Percentiles rank a stretch among this genome's conserved stretches.
Conservation (phyloP, 2,329 filamentous ascomycete genomes). For the Calonectria pseudoreteaudii region DNA sequence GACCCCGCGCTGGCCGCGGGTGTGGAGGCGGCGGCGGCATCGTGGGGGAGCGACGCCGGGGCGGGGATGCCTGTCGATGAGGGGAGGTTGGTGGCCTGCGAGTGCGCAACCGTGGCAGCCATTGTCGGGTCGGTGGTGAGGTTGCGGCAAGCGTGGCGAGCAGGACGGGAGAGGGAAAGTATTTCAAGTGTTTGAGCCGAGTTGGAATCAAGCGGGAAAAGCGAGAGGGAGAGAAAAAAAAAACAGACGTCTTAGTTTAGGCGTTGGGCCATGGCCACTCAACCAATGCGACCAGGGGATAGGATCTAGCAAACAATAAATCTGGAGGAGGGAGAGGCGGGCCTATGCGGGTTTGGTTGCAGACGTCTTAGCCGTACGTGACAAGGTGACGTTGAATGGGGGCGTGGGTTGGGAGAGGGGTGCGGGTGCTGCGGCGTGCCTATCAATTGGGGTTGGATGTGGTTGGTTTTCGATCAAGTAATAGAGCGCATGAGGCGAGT, state of each 20-base stretch:
- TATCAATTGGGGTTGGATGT: slow-evolving; percentile 7
- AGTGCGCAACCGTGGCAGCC: slow-evolving; percentile 49
- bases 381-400: not conserved
- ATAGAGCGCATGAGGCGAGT: not conserved
- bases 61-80: slow-evolving; percentile 39
- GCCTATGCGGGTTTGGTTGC: slow-evolving; percentile 4
- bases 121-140: slow-evolving; percentile 28
- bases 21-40: slow-evolving; percentile 14
- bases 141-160: not conserved
- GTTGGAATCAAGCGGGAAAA: not conserved
- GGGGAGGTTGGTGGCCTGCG: slow-evolving; percentile 43
- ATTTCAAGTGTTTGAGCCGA: not conserved
- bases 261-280: slow-evolving; percentile 31
- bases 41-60: slow-evolving; percentile 34
- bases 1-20: slow-evolving; percentile 32
- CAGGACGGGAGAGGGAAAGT: not conserved
- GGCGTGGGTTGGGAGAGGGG: not conserved
- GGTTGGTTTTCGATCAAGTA: not conserved
- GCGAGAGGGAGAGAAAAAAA: not conserved
- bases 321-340: not conserved
- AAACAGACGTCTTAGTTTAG: slow-evolving; percentile 17
- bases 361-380: not conserved
- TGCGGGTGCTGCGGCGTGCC: not conserved
- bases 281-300: slow-evolving; percentile 9
- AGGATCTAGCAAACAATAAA: slow-evolving; percentile 6